Conservation (phyloP, 2,329 filamentous ascomycete genomes). For the Nectriaceae sp. region DNA sequence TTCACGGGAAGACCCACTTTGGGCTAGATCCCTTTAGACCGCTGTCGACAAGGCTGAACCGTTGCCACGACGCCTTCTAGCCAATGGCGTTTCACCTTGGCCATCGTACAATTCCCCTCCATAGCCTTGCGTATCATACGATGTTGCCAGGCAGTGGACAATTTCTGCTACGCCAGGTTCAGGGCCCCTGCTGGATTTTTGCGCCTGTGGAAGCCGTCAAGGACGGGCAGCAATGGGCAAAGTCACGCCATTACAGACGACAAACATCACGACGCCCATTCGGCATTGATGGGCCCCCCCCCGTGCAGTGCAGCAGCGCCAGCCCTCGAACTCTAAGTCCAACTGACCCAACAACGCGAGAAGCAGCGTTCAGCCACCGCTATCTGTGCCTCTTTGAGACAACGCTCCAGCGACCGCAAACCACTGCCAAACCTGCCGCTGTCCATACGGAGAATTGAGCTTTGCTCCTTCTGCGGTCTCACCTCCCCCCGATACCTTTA, state of each 20-base stretch:
- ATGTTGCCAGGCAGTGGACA: slow-evolving; percentile 30
- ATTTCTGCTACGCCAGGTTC: slow-evolving; percentile 31
- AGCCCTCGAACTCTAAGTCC: too few relatives aligned
- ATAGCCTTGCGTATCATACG: slow-evolving; percentile 43
- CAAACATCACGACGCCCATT: slow-evolving; percentile 29
- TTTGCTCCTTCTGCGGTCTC: too few relatives aligned
- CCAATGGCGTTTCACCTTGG: background rate
- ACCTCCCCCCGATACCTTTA: too few relatives aligned
- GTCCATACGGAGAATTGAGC: too few relatives aligned
- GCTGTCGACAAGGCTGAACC: slow-evolving; percentile 3
- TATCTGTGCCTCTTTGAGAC: too few relatives aligned
- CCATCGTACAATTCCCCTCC: slow-evolving; percentile 35
- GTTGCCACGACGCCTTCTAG: background rate
- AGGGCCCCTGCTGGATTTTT: slow-evolving; percentile 24
- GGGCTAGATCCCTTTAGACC: background rate
- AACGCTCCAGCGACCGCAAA: too few relatives aligned
- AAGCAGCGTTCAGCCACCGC: too few relatives aligned
- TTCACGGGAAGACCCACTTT: background rate
- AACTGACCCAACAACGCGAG: too few relatives aligned
- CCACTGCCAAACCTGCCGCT: too few relatives aligned
- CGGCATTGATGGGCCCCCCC: slow-evolving; percentile 17
- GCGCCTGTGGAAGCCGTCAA: slow-evolving; percentile 14
- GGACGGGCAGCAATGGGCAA: slow-evolving; percentile 18
- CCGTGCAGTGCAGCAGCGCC: too few relatives aligned
- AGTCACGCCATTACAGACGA: slow-evolving; percentile 32